phyloP scores from a whole-genome alignment of 352 stramenopile genomes.

The Pythium sp. region DNA sequence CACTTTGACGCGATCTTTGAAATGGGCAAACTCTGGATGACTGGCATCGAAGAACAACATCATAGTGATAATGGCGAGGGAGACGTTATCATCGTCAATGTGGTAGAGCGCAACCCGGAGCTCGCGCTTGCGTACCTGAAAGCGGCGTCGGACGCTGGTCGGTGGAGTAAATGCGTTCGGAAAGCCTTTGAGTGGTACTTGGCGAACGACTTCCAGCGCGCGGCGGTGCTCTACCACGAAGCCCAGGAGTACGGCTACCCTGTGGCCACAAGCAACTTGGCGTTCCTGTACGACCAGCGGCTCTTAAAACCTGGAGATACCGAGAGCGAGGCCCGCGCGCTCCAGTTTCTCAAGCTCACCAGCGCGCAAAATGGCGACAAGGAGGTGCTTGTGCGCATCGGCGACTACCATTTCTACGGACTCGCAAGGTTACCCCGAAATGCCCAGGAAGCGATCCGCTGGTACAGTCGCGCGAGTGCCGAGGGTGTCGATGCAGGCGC shows the following conservation, averaged over 20 bases:
- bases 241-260: slow-evolving; percentile 57
- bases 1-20: slow-evolving; percentile 85
- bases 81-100: neutral
- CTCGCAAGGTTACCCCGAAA: slow-evolving; percentile 36
- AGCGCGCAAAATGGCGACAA: slow-evolving; percentile 41
- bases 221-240: slow-evolving; percentile 62
- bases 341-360: slow-evolving; percentile 41
- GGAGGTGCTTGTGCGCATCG: slow-evolving; percentile 65
- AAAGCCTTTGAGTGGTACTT: slow-evolving; percentile 68
- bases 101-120: slow-evolving; percentile 22
- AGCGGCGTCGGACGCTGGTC: slow-evolving; percentile 56
- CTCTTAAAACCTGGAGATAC: slow-evolving; percentile 24
- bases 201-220: slow-evolving; percentile 34
- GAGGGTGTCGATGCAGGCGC: slow-evolving; percentile 51
- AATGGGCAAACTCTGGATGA: slow-evolving; percentile 58
- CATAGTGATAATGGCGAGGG: no score
- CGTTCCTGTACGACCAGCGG: slow-evolving; percentile 70
- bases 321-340: slow-evolving; percentile 28
- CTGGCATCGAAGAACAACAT: slow-evolving; percentile 21
- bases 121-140: slow-evolving; percentile 48
- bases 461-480: slow-evolving; percentile 74
- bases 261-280: slow-evolving; percentile 69
- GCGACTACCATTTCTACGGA: slow-evolving; percentile 78
- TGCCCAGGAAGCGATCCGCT: slow-evolving; percentile 39
- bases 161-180: slow-evolving; percentile 55